Conservation (phyloP, 495 filamentous ascomycete species). For the Xylaria bambusicola region DNA sequence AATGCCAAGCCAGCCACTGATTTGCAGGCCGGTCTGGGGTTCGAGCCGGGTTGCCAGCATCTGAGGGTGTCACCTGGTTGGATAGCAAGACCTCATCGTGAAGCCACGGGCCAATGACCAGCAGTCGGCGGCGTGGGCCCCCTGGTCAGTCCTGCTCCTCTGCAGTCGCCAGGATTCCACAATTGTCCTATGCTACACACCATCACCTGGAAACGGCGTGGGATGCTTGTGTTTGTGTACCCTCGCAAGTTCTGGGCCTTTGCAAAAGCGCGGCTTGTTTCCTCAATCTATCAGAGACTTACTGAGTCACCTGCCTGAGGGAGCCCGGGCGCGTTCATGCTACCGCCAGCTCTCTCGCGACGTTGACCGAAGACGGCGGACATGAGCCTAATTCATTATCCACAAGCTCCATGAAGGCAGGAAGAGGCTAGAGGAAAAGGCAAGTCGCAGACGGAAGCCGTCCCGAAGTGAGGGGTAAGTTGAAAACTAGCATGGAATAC, state of each 20-base stretch:
- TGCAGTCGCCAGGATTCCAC: conserved; percentile 12
- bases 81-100: conserved; percentile 33
- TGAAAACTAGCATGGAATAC: neutral
- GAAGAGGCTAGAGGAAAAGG: conserved; percentile 22
- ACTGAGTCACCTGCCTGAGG: conserved; percentile 37
- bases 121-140: conserved; percentile 19
- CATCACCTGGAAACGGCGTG: conserved; percentile 23
- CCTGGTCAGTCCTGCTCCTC: conserved; percentile 21
- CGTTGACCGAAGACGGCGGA: conserved; percentile 11
- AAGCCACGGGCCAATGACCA: conserved; percentile 29
- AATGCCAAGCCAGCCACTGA: conserved; percentile 32
- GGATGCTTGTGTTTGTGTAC: conserved; percentile 23
- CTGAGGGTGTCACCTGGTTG: conserved; percentile 39
- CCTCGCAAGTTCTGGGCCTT: conserved; percentile 29
- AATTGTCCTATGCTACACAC: conserved; percentile 26
- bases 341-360: conserved; percentile 12
- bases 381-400: conserved; percentile 2
- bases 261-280: conserved; percentile 14
- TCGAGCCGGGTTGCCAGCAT: conserved; percentile 27
- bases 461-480: conserved; percentile 35
- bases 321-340: conserved; percentile 21
- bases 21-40: conserved; percentile 36
- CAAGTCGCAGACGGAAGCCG: conserved; percentile 27
- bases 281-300: conserved; percentile 25
- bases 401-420: neutral